Conservation (phyloP, 768 basidiomycete species). For the Lactifluus pinguis region DNA sequence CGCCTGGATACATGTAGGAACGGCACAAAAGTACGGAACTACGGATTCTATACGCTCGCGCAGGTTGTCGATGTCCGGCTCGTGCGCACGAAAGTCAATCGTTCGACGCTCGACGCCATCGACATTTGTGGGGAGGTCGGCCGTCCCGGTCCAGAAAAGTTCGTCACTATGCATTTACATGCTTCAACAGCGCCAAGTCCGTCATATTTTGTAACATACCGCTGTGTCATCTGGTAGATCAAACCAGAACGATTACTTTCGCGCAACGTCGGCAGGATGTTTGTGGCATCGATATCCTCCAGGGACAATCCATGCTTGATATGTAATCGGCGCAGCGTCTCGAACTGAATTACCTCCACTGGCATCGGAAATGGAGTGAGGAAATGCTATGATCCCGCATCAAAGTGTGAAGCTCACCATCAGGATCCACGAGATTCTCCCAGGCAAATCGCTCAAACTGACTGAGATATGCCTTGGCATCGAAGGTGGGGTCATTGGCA, state of each 20-base stretch:
- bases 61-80: conserved; percentile 18
- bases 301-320: conserved; percentile 30
- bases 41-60: conserved; percentile 22
- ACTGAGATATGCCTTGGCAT: conserved; percentile 30
- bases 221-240: conserved; percentile 22
- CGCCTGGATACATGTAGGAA: conserved; percentile 13
- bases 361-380: conserved; percentile 25
- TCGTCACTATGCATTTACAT: background rate
- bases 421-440: conserved; percentile 35
- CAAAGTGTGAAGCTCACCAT: conserved; percentile 29
- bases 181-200: background rate
- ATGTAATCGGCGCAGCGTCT: conserved; percentile 39
- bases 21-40: conserved; percentile 21
- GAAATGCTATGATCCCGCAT: background rate
- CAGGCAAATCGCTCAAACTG: conserved; percentile 43
- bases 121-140: background rate
- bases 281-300: conserved; percentile 39
- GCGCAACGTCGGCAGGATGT: conserved; percentile 35
- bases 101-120: conserved; percentile 6
- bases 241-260: background rate
- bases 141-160: conserved; percentile 7
- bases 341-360: conserved; percentile 39
- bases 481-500: conserved; percentile 50
- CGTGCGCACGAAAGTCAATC: conserved; percentile 16
- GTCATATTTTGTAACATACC: conserved; percentile 16